phyloP scores from a whole-genome alignment of 441 rosid genomes.

The Raphanus hybrid region DNA sequence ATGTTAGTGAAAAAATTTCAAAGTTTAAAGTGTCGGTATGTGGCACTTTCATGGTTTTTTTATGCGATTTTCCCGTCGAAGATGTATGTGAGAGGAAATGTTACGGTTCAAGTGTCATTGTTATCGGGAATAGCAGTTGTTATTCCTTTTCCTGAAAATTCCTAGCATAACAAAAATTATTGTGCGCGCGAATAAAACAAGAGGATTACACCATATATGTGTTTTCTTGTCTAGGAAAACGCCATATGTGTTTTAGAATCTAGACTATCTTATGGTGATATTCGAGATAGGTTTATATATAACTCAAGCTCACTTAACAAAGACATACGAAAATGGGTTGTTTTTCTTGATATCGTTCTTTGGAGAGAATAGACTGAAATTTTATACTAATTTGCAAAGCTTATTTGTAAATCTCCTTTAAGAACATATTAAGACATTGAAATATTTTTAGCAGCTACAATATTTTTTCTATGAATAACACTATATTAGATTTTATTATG shows the following conservation, averaged over 20 bases:
- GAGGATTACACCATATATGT: not conserved
- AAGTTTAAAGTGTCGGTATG: too few species aligned
- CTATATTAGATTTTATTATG: not conserved
- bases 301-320: constrained; percentile 22
- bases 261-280: not conserved
- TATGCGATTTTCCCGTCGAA: too few species aligned
- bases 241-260: not conserved
- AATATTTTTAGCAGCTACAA: not conserved
- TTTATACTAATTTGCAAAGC: not conserved
- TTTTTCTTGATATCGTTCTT: constrained; percentile 22
- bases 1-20: too few species aligned
- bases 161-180: not conserved
- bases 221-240: constrained; percentile 4
- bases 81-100: constrained; percentile 33
- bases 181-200: constrained; percentile 1
- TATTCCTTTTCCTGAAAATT: constrained; percentile 24
- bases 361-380: not conserved
- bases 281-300: not conserved
- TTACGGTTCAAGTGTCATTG: constrained; percentile 60
- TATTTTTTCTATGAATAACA: not conserved
- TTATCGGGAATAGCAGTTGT: constrained; percentile 52
- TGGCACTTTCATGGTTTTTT: too few species aligned
- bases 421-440: not conserved
- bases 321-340: not conserved
- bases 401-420: not conserved